Percentiles rank a stretch among this genome's conserved stretches.
phyloP scores from a whole-genome alignment of 495 filamentous ascomycete genomes.

The Pseudevernia furfuracea region DNA sequence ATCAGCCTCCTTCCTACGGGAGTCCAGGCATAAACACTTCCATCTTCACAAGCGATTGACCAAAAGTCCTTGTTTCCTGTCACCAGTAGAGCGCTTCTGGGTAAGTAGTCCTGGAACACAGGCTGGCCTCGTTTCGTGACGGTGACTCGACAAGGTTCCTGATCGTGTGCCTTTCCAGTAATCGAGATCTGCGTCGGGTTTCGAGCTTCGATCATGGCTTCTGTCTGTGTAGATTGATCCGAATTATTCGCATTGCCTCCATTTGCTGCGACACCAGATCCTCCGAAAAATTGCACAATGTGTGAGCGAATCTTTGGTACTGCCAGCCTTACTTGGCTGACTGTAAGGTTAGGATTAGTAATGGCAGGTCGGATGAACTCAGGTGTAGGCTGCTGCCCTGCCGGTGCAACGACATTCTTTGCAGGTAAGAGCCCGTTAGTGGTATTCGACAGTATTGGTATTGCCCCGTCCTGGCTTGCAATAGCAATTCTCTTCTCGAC shows the following conservation, averaged over 20 bases:
- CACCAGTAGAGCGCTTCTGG: constrained; percentile 69
- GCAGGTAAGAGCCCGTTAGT: constrained; percentile 68
- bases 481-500: constrained; percentile 54
- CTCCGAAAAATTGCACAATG: constrained; percentile 61
- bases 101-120: constrained; percentile 91
- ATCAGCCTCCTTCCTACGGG: constrained; percentile 83
- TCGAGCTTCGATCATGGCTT: constrained; percentile 54
- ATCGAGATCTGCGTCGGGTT: constrained; percentile 55
- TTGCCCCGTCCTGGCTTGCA: constrained; percentile 54
- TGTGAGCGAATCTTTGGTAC: constrained; percentile 80
- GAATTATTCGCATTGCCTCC: constrained; percentile 28
- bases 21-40: constrained; percentile 86
- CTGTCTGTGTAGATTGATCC: constrained; percentile 40
- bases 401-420: constrained; percentile 41
- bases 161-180: constrained; percentile 50
- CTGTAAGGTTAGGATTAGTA: constrained; percentile 64
- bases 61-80: constrained; percentile 88
- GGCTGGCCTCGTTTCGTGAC: constrained; percentile 74
- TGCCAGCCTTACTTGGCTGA: constrained; percentile 81
- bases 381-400: constrained; percentile 63
- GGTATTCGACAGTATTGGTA: constrained; percentile 67
- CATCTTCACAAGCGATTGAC: constrained; percentile 89
- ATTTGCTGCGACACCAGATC: constrained; percentile 25
- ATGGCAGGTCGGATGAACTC: constrained; percentile 85
- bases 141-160: constrained; percentile 75